Evolutionary conservation across 2,329 filamentous ascomycete species (phyloP).

Genomic region (Pseudogymnoascus sp.): DNA sequence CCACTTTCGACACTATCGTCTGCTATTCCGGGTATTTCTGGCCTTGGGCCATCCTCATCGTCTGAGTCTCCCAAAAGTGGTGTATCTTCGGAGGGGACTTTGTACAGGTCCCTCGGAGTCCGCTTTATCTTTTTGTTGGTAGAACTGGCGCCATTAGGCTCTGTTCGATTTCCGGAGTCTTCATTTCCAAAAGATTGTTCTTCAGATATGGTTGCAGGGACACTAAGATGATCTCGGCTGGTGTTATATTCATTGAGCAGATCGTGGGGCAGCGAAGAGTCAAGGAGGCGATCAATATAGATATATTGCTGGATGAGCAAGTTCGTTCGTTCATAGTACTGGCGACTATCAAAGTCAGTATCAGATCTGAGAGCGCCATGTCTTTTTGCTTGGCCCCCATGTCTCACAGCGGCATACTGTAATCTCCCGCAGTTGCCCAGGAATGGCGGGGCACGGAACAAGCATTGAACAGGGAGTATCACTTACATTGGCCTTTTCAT

Average conservation of each 20-base stretch:
- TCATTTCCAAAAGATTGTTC: conserved; percentile 37
- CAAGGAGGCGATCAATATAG: conserved; percentile 84
- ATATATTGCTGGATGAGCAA: conserved; percentile 83
- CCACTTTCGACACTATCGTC: conserved; percentile 67
- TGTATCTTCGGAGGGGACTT: conserved; percentile 54
- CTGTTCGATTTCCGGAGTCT: conserved; percentile 18
- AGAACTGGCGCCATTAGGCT: conserved; percentile 14
- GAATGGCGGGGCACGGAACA: not conserved
- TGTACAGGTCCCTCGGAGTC: conserved; percentile 82
- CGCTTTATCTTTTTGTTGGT: conserved; percentile 54
- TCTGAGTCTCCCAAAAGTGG: conserved; percentile 49
- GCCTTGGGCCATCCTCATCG: conserved; percentile 39
- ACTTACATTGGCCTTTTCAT: conserved; percentile 64
- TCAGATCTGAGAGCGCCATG: not conserved
- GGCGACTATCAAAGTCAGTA: conserved; percentile 41
- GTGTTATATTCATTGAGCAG: conserved; percentile 79
- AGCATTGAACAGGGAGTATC: not conserved
- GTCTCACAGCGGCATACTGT: not conserved
- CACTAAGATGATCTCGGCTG: conserved; percentile 43
- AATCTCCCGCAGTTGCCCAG: not conserved
- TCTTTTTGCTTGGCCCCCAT: not conserved
- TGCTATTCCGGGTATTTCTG: conserved; percentile 62
- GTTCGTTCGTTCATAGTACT: conserved; percentile 88
- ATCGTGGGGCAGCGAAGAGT: conserved; percentile 86
- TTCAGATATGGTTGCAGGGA: conserved; percentile 71